Base-by-base conservation (phyloP, 1,284 basidiomycete species). In the Leccinum fuscescens region DNA sequence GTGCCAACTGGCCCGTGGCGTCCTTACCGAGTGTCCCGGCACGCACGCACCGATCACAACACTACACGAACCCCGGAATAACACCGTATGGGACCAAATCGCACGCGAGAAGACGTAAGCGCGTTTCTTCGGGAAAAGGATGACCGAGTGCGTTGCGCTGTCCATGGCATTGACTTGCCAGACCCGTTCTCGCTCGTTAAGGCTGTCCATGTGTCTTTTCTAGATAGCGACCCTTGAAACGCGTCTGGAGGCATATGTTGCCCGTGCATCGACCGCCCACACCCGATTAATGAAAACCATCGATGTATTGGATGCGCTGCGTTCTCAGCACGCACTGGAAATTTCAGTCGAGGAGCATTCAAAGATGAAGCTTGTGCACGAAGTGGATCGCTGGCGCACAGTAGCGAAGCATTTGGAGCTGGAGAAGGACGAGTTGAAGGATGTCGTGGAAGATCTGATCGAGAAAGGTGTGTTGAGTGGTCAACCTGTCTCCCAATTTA, bases 361-460 rank as follows among this genome's bases (percentile, higher is more conserved):
- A n/a, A 77, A 76, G 57, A 66, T 72, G 37, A 67, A 62, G 20
- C 72, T 85, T 9, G 67, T 74, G n/a, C 67, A 70, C 8, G 77
- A 80, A 53, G 66, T 84, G 7, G 67, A 77, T 33, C 69, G 70
- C 12, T 79, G 76, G 63, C 66, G 67, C 24, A 65, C 67, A 4
- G 63, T 72, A 12, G 73, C 78, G 9, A 76, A 69, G 54, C 69
- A 62, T 7, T 70, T 77, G 4, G 82, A 86, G 68, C 67, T 67
- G 3, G 83, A 87, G 66, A 76, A 75, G 61, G 82, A 86, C 64
- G 82, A 85, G 57, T 68, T 84, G 66, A 76, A 78, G 62, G 83
- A 83, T 54, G 83, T 78, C 6, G 82, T 88, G 1, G 66, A 79
- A 49, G 73, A 79, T 61, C 71, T 88, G 49, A 78, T 86, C 17